Conservation (phyloP, 2,329 filamentous ascomycete genomes). For the Colletotrichum sansevieriae region DNA sequence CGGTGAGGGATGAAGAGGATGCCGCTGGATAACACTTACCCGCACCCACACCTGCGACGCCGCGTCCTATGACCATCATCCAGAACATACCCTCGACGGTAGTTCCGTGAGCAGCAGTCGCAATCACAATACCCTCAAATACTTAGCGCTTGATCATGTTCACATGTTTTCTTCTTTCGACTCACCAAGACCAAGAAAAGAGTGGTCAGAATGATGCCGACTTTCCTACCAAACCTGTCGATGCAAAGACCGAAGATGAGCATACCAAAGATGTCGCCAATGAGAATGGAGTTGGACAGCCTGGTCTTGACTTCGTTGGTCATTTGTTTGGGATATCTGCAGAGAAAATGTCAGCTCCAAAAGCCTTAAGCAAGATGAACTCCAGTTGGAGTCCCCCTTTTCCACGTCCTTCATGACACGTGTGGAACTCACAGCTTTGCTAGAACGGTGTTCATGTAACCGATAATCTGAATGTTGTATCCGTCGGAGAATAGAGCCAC, state of each 20-base stretch:
- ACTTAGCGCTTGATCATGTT: background rate
- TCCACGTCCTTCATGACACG: too few relatives aligned
- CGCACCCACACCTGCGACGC: conserved; percentile 61
- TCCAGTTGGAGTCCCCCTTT: too few relatives aligned
- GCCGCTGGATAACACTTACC: conserved; percentile 45
- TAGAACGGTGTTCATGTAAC: conserved; percentile 51
- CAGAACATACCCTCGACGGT: conserved; percentile 61
- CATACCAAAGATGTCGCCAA: conserved; percentile 58
- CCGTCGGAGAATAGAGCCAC: conserved; percentile 51
- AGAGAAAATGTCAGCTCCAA: background rate
- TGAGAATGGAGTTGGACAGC: conserved; percentile 55
- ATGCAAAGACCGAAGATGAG: conserved; percentile 56
- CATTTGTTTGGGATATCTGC: conserved; percentile 47
- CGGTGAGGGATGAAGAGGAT: background rate
- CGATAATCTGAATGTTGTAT: conserved; percentile 52
- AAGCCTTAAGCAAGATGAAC: too few relatives aligned
- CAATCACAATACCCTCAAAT: conserved; percentile 54
- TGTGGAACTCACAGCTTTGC: conserved; percentile 43
- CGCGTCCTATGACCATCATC: conserved; percentile 63
- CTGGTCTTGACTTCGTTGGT: conserved; percentile 52
- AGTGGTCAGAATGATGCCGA: conserved; percentile 60
- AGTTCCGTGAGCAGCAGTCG: conserved; percentile 57
- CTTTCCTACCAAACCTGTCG: conserved; percentile 60
- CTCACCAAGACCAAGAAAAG: conserved; percentile 56
- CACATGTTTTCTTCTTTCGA: accelerated